Base-by-base conservation (phyloP, 1,284 basidiomycete species). In the Phylloporus gajari region DNA sequence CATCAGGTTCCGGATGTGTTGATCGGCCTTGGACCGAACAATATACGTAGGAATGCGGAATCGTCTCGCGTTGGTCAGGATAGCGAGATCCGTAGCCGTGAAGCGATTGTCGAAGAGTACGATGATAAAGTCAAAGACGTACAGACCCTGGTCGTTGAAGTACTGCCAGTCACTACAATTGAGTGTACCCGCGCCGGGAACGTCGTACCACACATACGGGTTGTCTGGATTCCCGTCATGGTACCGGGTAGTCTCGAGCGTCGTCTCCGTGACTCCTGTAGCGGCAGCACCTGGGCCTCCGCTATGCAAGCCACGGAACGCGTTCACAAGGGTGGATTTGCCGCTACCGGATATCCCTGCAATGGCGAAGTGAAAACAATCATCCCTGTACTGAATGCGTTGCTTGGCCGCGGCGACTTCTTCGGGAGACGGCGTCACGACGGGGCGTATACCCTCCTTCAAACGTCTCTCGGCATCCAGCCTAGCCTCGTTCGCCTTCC, bases 21-120 rank as follows among this genome's bases (percentile, higher is more conserved):
- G 76, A n/a, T 77, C 75, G 3, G 75, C 75, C 44, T 76, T 78
- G 6, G 75, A 78, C 2, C 75, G 75, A 19, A 76, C 70, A 38
- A 76, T 27, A n/a, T 27, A 53, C 9, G 51, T 53, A 27, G 51
- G 51, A 15, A 53, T 27, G 12, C 27, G n/a, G 51, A 53, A 53
- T 27, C 13, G 51, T 53, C n/a, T 27, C 6, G 51, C 51, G 51
- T 27, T 53, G 51, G 51, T 27, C 27, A 53, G 51, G 51, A 15
- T 27, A n/a, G 51, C n/a, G 12, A 53, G 12, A n/a, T 53, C 51
- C 13, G 71, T 78, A 70, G 68, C 66, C 2, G 76, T 76, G 27
- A 76, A 78, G 0, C 75, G 75, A 35, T 72, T 76, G 51, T 77
- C 75, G 58, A 78, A 68, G 9, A 76, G 73, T 0, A 78, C 75